phyloP scores from a whole-genome alignment of 345 rosid species.

The Eucalyptus marginata region DNA sequence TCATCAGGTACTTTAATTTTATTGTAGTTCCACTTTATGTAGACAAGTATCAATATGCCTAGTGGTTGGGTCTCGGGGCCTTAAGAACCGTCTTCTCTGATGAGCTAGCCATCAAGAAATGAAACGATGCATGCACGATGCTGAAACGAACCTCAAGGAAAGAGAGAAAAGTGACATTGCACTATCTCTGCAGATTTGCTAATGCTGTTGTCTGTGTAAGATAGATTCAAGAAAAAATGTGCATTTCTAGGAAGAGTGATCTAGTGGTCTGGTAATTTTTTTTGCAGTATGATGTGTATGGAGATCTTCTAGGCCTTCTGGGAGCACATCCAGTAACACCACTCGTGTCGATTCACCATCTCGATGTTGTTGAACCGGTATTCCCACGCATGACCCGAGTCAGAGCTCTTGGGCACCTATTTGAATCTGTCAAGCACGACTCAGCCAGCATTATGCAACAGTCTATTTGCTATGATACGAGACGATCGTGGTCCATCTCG shows the following conservation, averaged over 20 bases:
- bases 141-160: neutral
- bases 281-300: slow-evolving; percentile 27
- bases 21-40: neutral
- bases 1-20: slow-evolving; percentile 48
- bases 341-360: slow-evolving; percentile 62
- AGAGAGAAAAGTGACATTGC: neutral
- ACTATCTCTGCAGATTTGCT: neutral
- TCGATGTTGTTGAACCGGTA: slow-evolving; percentile 69
- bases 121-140: neutral
- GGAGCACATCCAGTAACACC: slow-evolving; percentile 77
- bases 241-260: neutral
- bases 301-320: slow-evolving; percentile 60
- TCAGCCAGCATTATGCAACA: slow-evolving; percentile 76
- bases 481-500: slow-evolving; percentile 57
- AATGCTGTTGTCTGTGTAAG: neutral
- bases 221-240: neutral
- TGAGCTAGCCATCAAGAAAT: neutral
- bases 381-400: slow-evolving; percentile 47
- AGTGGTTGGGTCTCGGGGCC: neutral
- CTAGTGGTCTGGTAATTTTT: neutral
- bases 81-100: neutral
- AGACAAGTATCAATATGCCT: neutral
- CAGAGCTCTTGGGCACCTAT: slow-evolving; percentile 39
- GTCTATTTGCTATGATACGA: slow-evolving; percentile 63
- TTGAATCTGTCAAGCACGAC: slow-evolving; percentile 43